Percentiles rank a stretch among this genome's conserved stretches.
Evolutionary conservation across 2,329 filamentous ascomycete species (phyloP).

Genomic region (Talaromyces sp.): DNA sequence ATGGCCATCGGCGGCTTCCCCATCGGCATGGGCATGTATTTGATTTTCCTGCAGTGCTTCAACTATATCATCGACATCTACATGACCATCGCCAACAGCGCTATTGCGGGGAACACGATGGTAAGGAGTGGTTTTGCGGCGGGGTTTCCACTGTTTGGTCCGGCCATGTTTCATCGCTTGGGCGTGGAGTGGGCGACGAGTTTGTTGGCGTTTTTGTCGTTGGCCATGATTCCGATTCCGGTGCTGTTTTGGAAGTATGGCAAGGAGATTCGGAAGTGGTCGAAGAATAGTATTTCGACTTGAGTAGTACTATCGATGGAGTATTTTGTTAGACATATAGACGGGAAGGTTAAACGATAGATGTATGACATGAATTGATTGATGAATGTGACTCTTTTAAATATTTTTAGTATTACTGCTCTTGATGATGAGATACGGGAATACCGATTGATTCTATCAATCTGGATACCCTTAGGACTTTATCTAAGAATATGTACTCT

Average conservation of each 20-base stretch:
- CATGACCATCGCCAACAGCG: slow-evolving; percentile 37
- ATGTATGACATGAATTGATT: background rate
- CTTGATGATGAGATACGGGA: no score
- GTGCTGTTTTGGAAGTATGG: slow-evolving; percentile 41
- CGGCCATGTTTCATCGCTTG: slow-evolving; percentile 38
- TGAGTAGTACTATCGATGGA: background rate
- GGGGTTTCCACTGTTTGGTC: slow-evolving; percentile 44
- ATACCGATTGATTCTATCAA: no score
- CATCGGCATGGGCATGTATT: slow-evolving; percentile 36
- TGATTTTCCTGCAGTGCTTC: slow-evolving; percentile 37
- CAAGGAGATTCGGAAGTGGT: slow-evolving; percentile 31
- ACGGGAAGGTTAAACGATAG: background rate
- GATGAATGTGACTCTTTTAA: background rate
- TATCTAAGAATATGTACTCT: no score
- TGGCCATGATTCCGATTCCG: slow-evolving; percentile 39
- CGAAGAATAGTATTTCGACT: slow-evolving; percentile 7
- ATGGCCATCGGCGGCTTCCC: slow-evolving; percentile 40
- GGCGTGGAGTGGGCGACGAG: slow-evolving; percentile 46
- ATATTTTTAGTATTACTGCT: no score
- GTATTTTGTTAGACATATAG: background rate
- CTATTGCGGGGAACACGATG: slow-evolving; percentile 41
- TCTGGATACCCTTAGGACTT: no score
- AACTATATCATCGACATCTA: slow-evolving; percentile 41
- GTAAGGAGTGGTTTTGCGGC: slow-evolving; percentile 44
- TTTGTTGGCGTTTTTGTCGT: slow-evolving; percentile 41